Base-by-base conservation (phyloP, 2,329 filamentous ascomycete species). In the Talaromyces piceae region DNA sequence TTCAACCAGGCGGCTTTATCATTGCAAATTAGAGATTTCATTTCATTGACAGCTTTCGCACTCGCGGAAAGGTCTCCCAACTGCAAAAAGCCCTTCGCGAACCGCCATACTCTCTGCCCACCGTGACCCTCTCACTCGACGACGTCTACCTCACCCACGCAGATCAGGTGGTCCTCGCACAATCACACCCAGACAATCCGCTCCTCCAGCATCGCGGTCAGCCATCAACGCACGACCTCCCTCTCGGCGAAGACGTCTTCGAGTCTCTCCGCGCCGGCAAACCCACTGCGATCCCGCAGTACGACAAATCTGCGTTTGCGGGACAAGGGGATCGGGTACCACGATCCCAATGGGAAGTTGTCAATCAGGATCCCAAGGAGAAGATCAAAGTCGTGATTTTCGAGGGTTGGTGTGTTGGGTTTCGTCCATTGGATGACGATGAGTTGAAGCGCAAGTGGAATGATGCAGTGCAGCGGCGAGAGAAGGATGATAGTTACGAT, bases 401-500 rank as follows among this genome's bases (percentile, higher is more conserved):
- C 56, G 90, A 96, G 67, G 90, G 91, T 16, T 95, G 90, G 91
- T 93, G 86, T 66, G 82, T 95, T 11, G 91, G 89, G 2, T 95
- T 95, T 70, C 81, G 83, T 5, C 68, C 85, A 0, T 67, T 91
- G 11, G 60, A 71, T n/a, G 74, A 77, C 4, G 65, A 80, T 3
- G 74, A 76, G 25, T 65, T 82, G 3, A 76, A 76, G 58, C 72
- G 74, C 63, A 78, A 76, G 54, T 80, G 80, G 66, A 69, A 73
- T 48, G 70, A 69, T 26, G 78, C 78, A 4, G 69, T 70, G 18
- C 56, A 50, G 3, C 65, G 66, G 46, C 58, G 77, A 65, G 67
- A 80, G 65, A 64, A 80, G 66, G 59, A 67, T 56, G 52, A 76
- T 3, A 23, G 28, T 2, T 77, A 81, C 66, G 57, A 70, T 16